Evolutionary conservation across 2,329 filamentous ascomycete genomes (phyloP).

Genomic region (Talaromyces sp.): DNA sequence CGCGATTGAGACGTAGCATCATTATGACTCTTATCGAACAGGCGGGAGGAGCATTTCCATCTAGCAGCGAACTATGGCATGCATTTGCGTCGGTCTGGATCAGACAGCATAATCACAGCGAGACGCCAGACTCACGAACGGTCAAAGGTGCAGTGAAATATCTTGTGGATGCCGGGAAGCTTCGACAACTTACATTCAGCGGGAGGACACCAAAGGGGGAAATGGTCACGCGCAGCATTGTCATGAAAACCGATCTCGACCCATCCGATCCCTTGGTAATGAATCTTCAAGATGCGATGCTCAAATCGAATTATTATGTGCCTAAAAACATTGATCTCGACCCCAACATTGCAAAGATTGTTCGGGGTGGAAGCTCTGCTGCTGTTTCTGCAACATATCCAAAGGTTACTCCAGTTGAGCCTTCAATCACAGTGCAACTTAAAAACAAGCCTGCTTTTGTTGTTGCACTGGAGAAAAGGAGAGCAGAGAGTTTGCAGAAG

Average conservation of each 20-base stretch:
- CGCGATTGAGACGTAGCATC: constrained; percentile 45
- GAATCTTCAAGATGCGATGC: constrained; percentile 48
- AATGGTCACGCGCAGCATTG: constrained; percentile 47
- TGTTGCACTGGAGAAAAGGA: constrained; percentile 24
- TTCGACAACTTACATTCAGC: constrained; percentile 51
- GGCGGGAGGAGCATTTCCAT: constrained; percentile 53
- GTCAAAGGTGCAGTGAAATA: constrained; percentile 47
- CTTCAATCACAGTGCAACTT: constrained; percentile 30
- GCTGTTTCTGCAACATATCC: constrained; percentile 2
- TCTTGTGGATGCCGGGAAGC: constrained; percentile 46
- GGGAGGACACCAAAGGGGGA: constrained; percentile 46
- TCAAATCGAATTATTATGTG: constrained; percentile 42
- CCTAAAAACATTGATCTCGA: constrained; percentile 40
- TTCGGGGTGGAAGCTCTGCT: constrained; percentile 7
- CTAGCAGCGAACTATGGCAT: constrained; percentile 51
- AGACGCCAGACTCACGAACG: constrained; percentile 50
- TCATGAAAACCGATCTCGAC: constrained; percentile 44
- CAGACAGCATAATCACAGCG: constrained; percentile 35
- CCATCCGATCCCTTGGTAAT: constrained; percentile 43
- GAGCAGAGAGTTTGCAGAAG: constrained; percentile 21
- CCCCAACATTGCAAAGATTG: constrained; percentile 27
- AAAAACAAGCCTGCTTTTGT: constrained; percentile 32
- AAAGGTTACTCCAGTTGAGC: constrained; percentile 23
- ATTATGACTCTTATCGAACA: constrained; percentile 52
- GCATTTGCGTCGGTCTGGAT: constrained; percentile 54